A percentile compares a stretch with the other conserved stretches of the same genome.
phyloP scores from a whole-genome alignment of 2,329 filamentous ascomycete genomes.

The Colletotrichum phormii region DNA sequence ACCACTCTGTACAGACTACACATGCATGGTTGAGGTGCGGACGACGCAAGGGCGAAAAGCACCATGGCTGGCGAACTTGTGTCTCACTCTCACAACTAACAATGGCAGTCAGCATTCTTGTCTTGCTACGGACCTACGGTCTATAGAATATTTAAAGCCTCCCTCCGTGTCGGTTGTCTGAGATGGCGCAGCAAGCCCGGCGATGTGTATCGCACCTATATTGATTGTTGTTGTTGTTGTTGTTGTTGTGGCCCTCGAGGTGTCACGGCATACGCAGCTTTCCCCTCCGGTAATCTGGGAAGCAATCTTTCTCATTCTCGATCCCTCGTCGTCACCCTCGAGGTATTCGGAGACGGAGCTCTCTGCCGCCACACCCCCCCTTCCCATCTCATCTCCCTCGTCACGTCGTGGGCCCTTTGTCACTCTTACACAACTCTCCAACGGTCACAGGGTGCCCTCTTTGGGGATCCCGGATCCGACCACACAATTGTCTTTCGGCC shows the following conservation, averaged over 20 bases:
- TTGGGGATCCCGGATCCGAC: conserved; percentile 19
- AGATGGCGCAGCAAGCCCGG: conserved; percentile 10
- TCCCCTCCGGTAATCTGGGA: conserved; percentile 10
- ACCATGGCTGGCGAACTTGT: background rate
- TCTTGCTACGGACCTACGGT: background rate
- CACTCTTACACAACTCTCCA: background rate
- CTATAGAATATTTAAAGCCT: background rate
- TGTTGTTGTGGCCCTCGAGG: background rate
- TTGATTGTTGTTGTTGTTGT: conserved; percentile 14
- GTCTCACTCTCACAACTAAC: conserved; percentile 24
- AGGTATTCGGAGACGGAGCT: background rate
- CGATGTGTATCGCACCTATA: background rate
- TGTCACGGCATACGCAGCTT: conserved; percentile 33
- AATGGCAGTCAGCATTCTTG: background rate
- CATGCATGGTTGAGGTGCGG: conserved; percentile 5
- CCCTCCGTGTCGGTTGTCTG: conserved; percentile 6
- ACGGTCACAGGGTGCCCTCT: background rate
- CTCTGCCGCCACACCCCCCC: background rate
- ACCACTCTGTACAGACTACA: background rate
- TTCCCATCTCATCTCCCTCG: background rate
- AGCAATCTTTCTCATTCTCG: conserved; percentile 9
- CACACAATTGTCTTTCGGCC: background rate
- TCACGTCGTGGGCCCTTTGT: background rate
- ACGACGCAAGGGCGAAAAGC: conserved; percentile 26
- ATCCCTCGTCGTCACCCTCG: conserved; percentile 4